Evolutionary conservation across 1,139 yeast genomes (phyloP).

Genomic region (Saccharomyces hybrid): DNA sequence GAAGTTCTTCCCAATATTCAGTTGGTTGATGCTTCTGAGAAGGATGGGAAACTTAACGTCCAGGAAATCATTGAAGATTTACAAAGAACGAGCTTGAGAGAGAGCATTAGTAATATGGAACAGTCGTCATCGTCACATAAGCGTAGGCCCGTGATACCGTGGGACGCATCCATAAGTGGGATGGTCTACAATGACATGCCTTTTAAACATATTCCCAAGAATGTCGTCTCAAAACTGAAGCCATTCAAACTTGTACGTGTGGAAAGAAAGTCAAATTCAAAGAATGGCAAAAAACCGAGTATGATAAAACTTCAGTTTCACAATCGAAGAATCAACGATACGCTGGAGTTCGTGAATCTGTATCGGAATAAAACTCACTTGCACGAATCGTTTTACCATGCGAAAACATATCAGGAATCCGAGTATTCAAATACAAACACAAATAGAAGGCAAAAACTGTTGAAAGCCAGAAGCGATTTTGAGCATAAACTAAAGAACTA

Average conservation of each 20-base stretch:
- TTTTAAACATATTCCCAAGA: conserved; percentile 27
- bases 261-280: conserved; percentile 9
- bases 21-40: neutral
- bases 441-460: conserved; percentile 5
- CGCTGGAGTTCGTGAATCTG: conserved; percentile 21
- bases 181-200: conserved; percentile 27
- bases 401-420: conserved; percentile 1
- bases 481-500: conserved; percentile 14
- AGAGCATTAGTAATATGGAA: conserved; percentile 9
- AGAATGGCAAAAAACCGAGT: conserved; percentile 4
- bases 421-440: neutral
- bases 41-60: neutral
- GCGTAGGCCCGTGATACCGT: conserved; percentile 26
- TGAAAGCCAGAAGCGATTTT: conserved; percentile 12
- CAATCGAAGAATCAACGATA: conserved; percentile 25
- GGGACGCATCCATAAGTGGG: conserved; percentile 34
- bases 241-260: conserved; percentile 24
- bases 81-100: neutral
- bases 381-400: conserved; percentile 2
- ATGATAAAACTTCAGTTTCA: conserved; percentile 25
- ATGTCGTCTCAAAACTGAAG: conserved; percentile 21
- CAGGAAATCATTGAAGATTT: conserved; percentile 1
- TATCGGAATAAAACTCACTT: conserved; percentile 6
- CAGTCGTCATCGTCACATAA: neutral
- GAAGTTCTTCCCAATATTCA: neutral